These are phyloP conservation scores for Sarcocystis neurona DNA, from an alignment of 169 alveolate species.

Conservation along the genomic window DNA sequence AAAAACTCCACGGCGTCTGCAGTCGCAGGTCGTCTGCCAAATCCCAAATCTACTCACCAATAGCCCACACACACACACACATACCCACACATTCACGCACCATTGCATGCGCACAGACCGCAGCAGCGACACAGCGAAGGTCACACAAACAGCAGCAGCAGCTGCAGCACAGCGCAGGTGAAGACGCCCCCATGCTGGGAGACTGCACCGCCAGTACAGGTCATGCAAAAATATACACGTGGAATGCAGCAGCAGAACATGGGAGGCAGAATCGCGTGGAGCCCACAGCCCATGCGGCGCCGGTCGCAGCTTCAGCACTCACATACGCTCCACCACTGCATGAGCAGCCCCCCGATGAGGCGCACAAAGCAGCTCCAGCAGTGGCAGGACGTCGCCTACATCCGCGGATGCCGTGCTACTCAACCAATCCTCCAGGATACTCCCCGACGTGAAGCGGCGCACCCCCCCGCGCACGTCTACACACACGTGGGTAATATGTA, in stretches of 20 bases:
- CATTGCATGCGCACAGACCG: too few relatives aligned
- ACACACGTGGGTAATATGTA: too few relatives aligned
- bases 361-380: background rate
- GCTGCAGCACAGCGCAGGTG: background rate
- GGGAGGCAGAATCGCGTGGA: too few relatives aligned
- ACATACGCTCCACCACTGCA: too few relatives aligned
- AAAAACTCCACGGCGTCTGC: constrained; percentile 54
- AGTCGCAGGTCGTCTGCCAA: constrained; percentile 48
- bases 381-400: background rate
- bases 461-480: too few relatives aligned
- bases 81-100: too few relatives aligned
- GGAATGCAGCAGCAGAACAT: too few relatives aligned
- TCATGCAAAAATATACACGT: background rate
- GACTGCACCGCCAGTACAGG: background rate
- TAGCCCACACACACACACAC: too few relatives aligned
- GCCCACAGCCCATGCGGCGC: background rate
- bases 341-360: background rate
- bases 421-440: too few relatives aligned
- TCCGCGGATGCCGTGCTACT: too few relatives aligned
- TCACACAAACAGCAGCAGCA: background rate
- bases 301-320: background rate
- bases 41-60: constrained; percentile 55
- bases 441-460: too few relatives aligned
- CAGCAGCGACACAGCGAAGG: too few relatives aligned
- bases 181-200: background rate